Conservation (phyloP, 768 basidiomycete genomes). For the Tulasnella sp. region DNA sequence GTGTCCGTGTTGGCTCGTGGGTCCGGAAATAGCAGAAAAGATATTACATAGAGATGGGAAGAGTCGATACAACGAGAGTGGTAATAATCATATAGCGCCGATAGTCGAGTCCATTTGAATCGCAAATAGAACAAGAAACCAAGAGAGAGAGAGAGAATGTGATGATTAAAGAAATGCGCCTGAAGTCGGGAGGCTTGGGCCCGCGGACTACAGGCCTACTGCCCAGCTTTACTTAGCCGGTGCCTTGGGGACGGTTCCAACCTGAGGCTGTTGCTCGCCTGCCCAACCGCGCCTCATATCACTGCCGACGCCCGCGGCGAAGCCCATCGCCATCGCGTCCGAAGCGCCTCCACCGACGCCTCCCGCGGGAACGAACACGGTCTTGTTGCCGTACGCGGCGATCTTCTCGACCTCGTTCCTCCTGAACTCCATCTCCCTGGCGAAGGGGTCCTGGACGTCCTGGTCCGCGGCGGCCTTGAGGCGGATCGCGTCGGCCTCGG, state of each 20-base stretch:
- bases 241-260: neutral
- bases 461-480: conserved; percentile 71
- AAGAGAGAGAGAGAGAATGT: neutral
- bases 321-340: conserved; percentile 64
- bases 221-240: neutral
- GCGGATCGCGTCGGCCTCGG: conserved; percentile 38
- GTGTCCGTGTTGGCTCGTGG: no score
- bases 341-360: neutral
- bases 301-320: conserved; percentile 67
- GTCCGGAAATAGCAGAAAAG: no score
- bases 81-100: neutral
- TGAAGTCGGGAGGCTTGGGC: no score
- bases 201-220: neutral
- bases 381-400: conserved; percentile 60
- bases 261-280: neutral
- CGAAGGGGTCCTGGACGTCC: conserved; percentile 63
- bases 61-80: conserved; percentile 1
- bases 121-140: neutral
- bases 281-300: conserved; percentile 27
- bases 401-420: conserved; percentile 67
- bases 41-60: neutral
- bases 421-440: conserved; percentile 74
- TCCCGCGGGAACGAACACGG: conserved; percentile 37
- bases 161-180: neutral
- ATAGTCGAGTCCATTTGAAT: neutral